Conservation (phyloP, 2,329 filamentous ascomycete species). For the Diaporthe citrichinensis region DNA sequence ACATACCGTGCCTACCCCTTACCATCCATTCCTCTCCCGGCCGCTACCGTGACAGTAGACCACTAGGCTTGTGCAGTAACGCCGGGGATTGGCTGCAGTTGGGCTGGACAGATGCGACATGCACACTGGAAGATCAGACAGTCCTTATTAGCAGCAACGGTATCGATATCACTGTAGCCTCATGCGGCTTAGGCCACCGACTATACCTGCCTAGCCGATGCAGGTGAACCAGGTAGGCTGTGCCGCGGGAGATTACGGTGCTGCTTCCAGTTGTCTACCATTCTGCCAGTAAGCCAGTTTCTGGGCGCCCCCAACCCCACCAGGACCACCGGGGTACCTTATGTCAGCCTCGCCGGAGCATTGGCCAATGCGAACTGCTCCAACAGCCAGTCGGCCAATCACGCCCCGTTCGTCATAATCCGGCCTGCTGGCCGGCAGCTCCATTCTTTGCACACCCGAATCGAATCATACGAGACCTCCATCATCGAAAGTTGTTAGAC, state of each 20-base stretch:
- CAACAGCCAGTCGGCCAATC: conserved; percentile 29
- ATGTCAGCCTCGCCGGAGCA: conserved; percentile 35
- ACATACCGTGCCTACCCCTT: neutral
- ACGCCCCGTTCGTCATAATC: conserved; percentile 37
- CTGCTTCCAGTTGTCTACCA: neutral
- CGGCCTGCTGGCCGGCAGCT: conserved; percentile 20
- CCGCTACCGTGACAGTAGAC: neutral
- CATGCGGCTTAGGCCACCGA: neutral
- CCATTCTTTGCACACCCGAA: conserved; percentile 27
- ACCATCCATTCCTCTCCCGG: neutral
- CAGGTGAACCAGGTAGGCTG: neutral
- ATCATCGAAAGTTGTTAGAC: conserved; percentile 32
- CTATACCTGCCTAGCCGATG: neutral
- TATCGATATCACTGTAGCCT: conserved; percentile 14
- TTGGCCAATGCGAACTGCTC: conserved; percentile 34
- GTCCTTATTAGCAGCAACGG: conserved; percentile 18
- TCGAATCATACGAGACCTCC: conserved; percentile 39
- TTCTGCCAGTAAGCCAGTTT: neutral
- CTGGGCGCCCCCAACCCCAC: neutral
- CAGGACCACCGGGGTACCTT: neutral
- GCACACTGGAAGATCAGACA: conserved; percentile 25
- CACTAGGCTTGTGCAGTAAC: neutral
- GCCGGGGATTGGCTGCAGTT: conserved; percentile 9
- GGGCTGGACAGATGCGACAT: conserved; percentile 20
- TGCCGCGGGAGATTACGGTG: conserved; percentile 15